Percentiles rank a stretch among this genome's conserved stretches.
These are phyloP conservation scores for Farysia itapuensis DNA, from an alignment of 1,284 basidiomycete genomes.

Conservation along the genomic window DNA sequence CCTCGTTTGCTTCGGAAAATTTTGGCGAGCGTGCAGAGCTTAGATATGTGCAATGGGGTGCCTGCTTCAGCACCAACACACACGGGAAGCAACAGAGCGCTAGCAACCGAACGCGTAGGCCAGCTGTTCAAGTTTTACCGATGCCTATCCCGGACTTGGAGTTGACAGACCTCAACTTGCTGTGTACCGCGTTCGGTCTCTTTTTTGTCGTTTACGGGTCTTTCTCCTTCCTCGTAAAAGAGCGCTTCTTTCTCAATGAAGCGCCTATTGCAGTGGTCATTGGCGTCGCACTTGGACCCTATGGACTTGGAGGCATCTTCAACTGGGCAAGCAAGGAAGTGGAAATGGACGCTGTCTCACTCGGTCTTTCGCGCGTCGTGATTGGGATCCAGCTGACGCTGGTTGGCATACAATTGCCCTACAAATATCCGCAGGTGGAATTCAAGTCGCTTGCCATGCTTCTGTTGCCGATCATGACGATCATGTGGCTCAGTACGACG, in stretches of 20 bases:
- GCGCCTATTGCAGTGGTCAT: slow-evolving; percentile 46
- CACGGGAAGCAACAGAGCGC: no score
- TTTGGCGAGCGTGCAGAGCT: no score
- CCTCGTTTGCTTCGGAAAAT: no score
- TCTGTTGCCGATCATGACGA: slow-evolving; percentile 43
- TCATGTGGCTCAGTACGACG: slow-evolving; percentile 47
- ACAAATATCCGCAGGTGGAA: slow-evolving; percentile 43
- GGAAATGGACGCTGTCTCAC: slow-evolving; percentile 29
- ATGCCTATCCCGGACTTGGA: slow-evolving; percentile 24
- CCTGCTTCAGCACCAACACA: no score
- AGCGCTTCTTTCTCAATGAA: slow-evolving; percentile 45
- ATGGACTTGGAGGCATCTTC: slow-evolving; percentile 37
- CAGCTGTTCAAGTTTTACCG: no score
- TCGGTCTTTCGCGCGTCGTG: slow-evolving; percentile 39
- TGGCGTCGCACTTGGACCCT: slow-evolving; percentile 42
- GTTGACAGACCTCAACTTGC: slow-evolving; percentile 29
- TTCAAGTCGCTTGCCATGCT: slow-evolving; percentile 28
- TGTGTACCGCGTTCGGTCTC: slow-evolving; percentile 34
- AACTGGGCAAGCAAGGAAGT: slow-evolving; percentile 27
- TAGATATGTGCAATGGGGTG: no score
- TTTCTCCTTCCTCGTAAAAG: slow-evolving; percentile 48
- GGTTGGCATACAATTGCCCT: slow-evolving; percentile 48
- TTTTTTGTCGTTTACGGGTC: slow-evolving; percentile 40
- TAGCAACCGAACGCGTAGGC: no score
- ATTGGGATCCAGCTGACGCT: slow-evolving; percentile 49